Conservation (phyloP, 768 basidiomycete genomes). For the Hypsizygus marmoreus region DNA sequence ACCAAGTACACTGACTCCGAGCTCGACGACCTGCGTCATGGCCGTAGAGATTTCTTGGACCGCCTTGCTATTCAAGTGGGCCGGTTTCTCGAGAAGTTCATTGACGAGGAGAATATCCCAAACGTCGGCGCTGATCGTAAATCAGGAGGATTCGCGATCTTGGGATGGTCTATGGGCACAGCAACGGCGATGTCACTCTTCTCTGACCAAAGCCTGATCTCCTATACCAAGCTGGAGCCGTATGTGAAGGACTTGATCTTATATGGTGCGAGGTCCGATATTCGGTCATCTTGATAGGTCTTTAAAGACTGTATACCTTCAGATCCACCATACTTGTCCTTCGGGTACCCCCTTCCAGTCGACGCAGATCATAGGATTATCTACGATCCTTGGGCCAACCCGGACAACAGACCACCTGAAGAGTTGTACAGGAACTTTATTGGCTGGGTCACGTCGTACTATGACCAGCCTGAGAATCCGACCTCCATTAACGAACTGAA, state of each 20-base stretch:
- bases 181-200: constrained; percentile 31
- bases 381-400: constrained; percentile 25
- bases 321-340: constrained; percentile 33
- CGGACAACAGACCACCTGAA: constrained; percentile 22
- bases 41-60: constrained; percentile 28
- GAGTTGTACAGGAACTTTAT: constrained; percentile 24
- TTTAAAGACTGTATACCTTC: not conserved
- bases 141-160: constrained; percentile 34
- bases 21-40: constrained; percentile 28
- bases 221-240: constrained; percentile 25
- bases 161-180: constrained; percentile 43
- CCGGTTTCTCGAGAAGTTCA: constrained; percentile 29
- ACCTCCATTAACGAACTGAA: constrained; percentile 21
- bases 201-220: constrained; percentile 23
- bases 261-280: constrained; percentile 28
- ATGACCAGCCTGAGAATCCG: constrained; percentile 19
- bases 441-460: constrained; percentile 32
- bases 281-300: not conserved
- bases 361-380: constrained; percentile 11
- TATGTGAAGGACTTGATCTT: constrained; percentile 34
- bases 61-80: constrained; percentile 24
- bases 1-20: constrained; percentile 34
- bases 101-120: constrained; percentile 28
- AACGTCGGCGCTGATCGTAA: constrained; percentile 25
- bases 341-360: constrained; percentile 28